Conservation (phyloP, 129 eudicot species). For the Scalesia atractyloides region DNA sequence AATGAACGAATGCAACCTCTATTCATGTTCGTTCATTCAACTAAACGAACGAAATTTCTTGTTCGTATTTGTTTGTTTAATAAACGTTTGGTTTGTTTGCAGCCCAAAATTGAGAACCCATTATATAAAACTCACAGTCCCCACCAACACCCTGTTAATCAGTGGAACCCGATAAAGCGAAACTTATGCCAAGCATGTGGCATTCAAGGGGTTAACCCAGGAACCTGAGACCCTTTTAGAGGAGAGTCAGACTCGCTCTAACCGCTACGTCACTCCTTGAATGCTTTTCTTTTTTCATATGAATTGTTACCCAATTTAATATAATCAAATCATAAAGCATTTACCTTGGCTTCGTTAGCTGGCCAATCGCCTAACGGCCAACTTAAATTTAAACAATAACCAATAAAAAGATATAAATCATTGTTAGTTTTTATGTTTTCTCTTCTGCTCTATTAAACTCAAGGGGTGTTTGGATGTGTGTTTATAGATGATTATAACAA, state of each 20-base stretch:
- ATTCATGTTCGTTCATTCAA: too few relatives aligned
- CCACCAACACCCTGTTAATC: background rate
- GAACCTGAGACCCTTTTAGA: background rate
- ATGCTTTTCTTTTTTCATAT: background rate
- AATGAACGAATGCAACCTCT: too few relatives aligned
- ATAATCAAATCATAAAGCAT: background rate
- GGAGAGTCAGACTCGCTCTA: background rate
- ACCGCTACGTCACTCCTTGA: background rate
- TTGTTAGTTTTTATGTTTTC: too few relatives aligned
- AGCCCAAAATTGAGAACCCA: too few relatives aligned
- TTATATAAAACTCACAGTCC: background rate
- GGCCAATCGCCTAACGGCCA: too few relatives aligned
- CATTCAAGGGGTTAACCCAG: background rate
- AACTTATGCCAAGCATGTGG: too few relatives aligned
- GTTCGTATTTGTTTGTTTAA: too few relatives aligned
- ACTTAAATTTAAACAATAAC: too few relatives aligned
- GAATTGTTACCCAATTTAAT: background rate
- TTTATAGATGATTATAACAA: background rate
- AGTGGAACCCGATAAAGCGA: too few relatives aligned
- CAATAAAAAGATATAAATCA: slow-evolving; percentile 8
- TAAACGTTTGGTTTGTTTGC: too few relatives aligned
- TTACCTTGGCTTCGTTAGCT: slow-evolving; percentile 63
- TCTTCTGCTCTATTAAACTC: background rate
- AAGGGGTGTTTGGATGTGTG: background rate
- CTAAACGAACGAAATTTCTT: too few relatives aligned